Conservation (phyloP, 306 rosid genomes). For the Dalbergia cochinchinensis region DNA sequence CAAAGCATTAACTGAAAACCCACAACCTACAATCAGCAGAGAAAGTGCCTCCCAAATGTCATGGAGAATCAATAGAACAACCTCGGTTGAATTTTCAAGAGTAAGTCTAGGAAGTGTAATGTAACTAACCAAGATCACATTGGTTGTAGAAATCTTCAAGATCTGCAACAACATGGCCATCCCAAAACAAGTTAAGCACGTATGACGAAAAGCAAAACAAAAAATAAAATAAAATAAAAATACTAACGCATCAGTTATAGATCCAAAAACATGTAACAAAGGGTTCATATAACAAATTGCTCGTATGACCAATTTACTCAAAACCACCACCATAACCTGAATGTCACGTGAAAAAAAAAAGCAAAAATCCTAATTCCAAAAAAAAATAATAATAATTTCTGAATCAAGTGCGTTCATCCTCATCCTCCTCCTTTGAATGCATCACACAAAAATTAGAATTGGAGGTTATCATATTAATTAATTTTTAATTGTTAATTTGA, state of each 20-base stretch:
- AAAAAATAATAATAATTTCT: not conserved
- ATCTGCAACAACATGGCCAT: conserved; percentile 61
- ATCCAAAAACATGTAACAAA: conserved; percentile 5
- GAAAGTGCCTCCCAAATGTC: not conserved
- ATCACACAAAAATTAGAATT: not conserved
- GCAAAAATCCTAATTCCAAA: not conserved
- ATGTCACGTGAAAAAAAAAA: not conserved
- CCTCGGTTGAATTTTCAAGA: not conserved
- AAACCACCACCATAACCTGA: not conserved
- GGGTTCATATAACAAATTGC: not conserved
- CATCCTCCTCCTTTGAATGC: not conserved
- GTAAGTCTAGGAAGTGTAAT: not conserved
- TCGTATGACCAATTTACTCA: not conserved
- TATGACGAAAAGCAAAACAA: not conserved
- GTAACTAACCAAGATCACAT: conserved; percentile 85
- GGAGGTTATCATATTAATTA: no score
- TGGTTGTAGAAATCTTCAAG: conserved; percentile 74
- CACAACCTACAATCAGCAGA: not conserved
- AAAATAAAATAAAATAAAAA: not conserved
- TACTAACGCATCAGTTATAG: not conserved
- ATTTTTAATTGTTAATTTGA: no score
- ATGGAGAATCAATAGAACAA: not conserved
- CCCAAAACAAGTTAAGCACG: conserved; percentile 7
- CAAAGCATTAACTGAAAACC: not conserved
- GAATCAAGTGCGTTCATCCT: not conserved